A percentile compares a stretch with the other conserved stretches of the same genome.
Evolutionary conservation across 139 green algal species (phyloP).

Genomic region (Closterium sp.): DNA sequence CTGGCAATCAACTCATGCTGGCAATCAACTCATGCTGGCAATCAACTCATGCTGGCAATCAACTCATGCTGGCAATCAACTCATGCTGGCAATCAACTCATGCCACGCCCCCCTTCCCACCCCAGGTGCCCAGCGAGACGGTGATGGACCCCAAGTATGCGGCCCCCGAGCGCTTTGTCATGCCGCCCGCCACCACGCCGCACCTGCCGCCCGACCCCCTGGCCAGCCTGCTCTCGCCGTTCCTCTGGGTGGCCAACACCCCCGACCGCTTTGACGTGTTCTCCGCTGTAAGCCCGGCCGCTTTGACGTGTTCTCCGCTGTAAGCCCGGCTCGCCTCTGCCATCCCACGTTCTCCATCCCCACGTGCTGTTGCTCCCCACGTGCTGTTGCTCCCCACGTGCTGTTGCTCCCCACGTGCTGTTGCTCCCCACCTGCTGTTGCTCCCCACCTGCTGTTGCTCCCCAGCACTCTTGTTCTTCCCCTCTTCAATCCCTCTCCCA

Average conservation of each 20-base stretch:
- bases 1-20: no score
- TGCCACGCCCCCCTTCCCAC: neutral
- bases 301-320: constrained; percentile 51
- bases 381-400: neutral
- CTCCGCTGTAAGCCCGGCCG: constrained; percentile 45
- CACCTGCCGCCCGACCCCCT: constrained; percentile 24
- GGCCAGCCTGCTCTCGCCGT: constrained; percentile 10
- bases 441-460: neutral
- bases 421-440: neutral
- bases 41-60: no score
- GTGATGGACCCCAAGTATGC: constrained; percentile 47
- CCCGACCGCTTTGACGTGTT: constrained; percentile 53
- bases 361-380: neutral
- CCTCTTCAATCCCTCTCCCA: neutral
- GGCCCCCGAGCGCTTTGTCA: constrained; percentile 49
- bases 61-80: no score
- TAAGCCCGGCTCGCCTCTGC: constrained; percentile 51
- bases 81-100: no score
- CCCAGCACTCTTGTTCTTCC: no score
- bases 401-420: neutral
- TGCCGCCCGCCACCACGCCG: constrained; percentile 28
- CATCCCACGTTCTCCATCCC: neutral
- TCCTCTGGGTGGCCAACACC: constrained; percentile 42
- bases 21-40: no score
- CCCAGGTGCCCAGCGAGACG: constrained; percentile 47